Base-by-base conservation (phyloP, 2,329 filamentous ascomycete species). In the Stachybotrys echinatus region DNA sequence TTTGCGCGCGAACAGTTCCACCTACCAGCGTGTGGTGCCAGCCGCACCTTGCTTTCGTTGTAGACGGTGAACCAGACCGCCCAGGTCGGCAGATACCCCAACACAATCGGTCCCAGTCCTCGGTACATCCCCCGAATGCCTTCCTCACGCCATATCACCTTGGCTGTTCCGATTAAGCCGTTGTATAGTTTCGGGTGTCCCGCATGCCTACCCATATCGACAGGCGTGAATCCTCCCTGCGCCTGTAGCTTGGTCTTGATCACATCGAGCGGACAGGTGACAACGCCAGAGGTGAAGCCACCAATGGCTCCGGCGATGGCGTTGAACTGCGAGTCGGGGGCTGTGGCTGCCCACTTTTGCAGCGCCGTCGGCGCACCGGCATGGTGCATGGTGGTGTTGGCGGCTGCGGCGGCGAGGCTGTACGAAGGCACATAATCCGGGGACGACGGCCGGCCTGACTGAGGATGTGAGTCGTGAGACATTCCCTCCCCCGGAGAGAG, bases 191-290 rank as follows among this genome's bases (percentile, higher is more conserved):
- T 75, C 20, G 73, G 69, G 52, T 78, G 76, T 23, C 73, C 74
- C 23, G 72, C 74, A 65, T 74, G 74, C 48, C 66, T 67, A 52
- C 69, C 75, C 55, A 74, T 73, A 59, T 72, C 77, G 63, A 68
- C 69, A 57, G 72, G 79, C 58, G 68, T 58, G 68, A 95, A 95
- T 19, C 90, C 89, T 55, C 92, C 92, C 67, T 97, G 94, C 17
- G 92, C 92, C 68, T 99, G 94, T 53, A 99, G 73, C 70, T 96
- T 97, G 42, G 94, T 99, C 75, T 99, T 99, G 71, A 99, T 97
- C 54, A 99, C 94, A 75, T 99, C 94, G 59, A 99, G 84, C 40
- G 94, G 94, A 67, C 94, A 99, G 48, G 92, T 97, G 56, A 96
- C 89, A 50, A 99, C 82, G 47, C 94, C 94, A 7, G 92, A 96